These are phyloP conservation scores for Theobroma grandiflorum DNA, from an alignment of 441 rosid genomes.

Conservation along the genomic window DNA sequence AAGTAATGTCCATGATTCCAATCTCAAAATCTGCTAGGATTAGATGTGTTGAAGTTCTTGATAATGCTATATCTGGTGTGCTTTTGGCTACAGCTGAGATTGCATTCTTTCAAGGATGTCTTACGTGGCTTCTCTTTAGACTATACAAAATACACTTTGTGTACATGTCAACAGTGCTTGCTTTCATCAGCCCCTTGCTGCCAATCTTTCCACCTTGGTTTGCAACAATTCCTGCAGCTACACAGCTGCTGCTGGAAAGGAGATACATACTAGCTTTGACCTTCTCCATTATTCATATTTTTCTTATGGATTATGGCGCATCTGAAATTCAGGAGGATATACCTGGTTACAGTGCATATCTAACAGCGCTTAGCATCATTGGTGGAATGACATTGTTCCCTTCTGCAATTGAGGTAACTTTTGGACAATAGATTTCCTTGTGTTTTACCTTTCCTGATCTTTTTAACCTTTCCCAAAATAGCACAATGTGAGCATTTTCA, in stretches of 20 bases:
- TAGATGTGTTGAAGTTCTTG: constrained; percentile 91
- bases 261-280: constrained; percentile 70
- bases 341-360: constrained; percentile 84
- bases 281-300: constrained; percentile 70
- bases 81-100: constrained; percentile 95
- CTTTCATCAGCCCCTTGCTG: constrained; percentile 74
- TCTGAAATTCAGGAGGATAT: constrained; percentile 90
- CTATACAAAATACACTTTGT: constrained; percentile 81
- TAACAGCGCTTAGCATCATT: constrained; percentile 92
- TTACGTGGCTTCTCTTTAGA: constrained; percentile 93
- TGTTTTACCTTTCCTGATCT: background rate
- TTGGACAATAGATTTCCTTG: background rate
- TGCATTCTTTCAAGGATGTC: constrained; percentile 92
- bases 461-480: background rate
- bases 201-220: constrained; percentile 93
- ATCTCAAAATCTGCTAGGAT: constrained; percentile 59
- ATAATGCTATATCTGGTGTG: constrained; percentile 85
- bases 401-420: constrained; percentile 88
- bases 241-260: constrained; percentile 76
- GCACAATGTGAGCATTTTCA: background rate
- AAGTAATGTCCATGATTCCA: constrained; percentile 87
- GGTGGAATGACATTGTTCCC: constrained; percentile 98
- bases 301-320: constrained; percentile 83
- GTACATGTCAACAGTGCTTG: constrained; percentile 85
- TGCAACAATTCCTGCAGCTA: constrained; percentile 83